Evolutionary conservation across 768 basidiomycete species (phyloP).

Genomic region (Naganishia onofrii): DNA sequence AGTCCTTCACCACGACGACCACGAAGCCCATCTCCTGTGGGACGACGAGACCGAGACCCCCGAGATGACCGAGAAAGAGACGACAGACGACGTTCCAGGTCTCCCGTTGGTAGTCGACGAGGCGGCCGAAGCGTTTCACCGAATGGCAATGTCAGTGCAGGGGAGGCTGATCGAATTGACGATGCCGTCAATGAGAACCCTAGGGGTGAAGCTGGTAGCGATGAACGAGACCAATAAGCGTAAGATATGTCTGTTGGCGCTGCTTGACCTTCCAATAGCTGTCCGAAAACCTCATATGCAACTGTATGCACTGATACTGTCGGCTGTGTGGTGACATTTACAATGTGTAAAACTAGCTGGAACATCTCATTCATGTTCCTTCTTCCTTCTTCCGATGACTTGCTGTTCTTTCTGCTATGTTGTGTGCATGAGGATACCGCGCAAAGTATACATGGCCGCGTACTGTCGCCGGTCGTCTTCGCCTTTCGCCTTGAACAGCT

Average conservation of each 20-base stretch:
- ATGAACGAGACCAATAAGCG: conserved; percentile 19
- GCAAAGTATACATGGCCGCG: too few relatives aligned
- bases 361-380: background rate
- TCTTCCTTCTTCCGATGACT: background rate
- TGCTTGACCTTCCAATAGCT: background rate
- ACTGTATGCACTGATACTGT: too few relatives aligned
- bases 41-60: conserved; percentile 8
- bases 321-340: background rate
- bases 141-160: conserved; percentile 9
- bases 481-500: too few relatives aligned
- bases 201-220: conserved; percentile 23
- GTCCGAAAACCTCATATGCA: background rate
- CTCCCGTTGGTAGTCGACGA: conserved; percentile 16
- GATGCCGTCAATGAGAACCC: conserved; percentile 5
- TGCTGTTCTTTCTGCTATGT: too few relatives aligned
- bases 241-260: background rate
- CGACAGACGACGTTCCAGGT: conserved; percentile 23
- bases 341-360: background rate
- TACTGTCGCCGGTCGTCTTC: too few relatives aligned
- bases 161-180: conserved; percentile 20
- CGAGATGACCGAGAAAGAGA: conserved; percentile 25
- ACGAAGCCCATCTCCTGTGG: conserved; percentile 28
- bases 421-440: too few relatives aligned
- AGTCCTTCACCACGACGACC: conserved; percentile 36
- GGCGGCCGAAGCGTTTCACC: conserved; percentile 18